These are phyloP conservation scores for Dendrobium officinale DNA, from an alignment of 106 monocot species.

Conservation along the genomic window DNA sequence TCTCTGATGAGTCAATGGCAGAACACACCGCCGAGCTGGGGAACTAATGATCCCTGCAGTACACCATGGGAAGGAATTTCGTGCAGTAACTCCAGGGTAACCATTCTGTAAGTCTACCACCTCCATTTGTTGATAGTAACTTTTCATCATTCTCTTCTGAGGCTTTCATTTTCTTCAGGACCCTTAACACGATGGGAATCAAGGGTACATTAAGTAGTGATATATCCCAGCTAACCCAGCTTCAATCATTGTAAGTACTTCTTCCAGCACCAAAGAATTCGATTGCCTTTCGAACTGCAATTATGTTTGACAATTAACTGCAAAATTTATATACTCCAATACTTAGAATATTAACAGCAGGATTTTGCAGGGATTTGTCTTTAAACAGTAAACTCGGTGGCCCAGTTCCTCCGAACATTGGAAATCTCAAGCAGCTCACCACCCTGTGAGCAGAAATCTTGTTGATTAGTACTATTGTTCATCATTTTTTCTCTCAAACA, in stretches of 20 bases:
- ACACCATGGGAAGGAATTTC: constrained; percentile 55
- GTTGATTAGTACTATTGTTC: constrained; percentile 1
- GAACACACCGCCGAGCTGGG: constrained; percentile 49
- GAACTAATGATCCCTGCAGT: constrained; percentile 41
- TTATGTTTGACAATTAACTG: too few species aligned
- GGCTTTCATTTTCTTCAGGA: constrained; percentile 22
- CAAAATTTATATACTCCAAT: too few species aligned
- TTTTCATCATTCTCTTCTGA: background rate
- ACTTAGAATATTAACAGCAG: too few species aligned
- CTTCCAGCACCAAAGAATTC: background rate
- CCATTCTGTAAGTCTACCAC: constrained; percentile 23
- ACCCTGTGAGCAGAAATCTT: constrained; percentile 11
- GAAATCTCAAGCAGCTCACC: constrained; percentile 10
- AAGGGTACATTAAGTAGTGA: constrained; percentile 43
- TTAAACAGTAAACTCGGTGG: constrained; percentile 17
- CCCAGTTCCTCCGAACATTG: constrained; percentile 12
- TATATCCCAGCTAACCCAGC: constrained; percentile 33
- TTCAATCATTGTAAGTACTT: constrained; percentile 49
- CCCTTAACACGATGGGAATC: constrained; percentile 30
- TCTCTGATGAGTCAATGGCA: constrained; percentile 42
- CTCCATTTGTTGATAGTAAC: too few species aligned
- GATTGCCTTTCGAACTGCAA: too few species aligned
- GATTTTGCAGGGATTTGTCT: constrained; percentile 17
- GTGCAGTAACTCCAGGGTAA: constrained; percentile 40
- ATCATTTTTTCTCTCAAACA: background rate